Evolutionary conservation across 2,329 filamentous ascomycete species (phyloP).

Genomic region (Podosphaera xanthii): DNA sequence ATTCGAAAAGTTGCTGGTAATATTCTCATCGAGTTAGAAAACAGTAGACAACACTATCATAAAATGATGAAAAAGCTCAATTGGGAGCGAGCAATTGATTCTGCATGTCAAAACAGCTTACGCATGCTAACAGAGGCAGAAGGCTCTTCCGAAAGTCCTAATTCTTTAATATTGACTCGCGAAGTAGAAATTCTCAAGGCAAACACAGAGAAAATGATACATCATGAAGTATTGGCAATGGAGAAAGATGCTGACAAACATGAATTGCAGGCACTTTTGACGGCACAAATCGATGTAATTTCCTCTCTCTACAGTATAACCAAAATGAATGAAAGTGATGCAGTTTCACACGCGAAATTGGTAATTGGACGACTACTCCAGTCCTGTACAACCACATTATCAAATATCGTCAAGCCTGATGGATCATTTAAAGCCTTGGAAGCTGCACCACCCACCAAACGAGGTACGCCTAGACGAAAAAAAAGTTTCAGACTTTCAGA

Average conservation of each 20-base stretch:
- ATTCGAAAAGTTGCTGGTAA: conserved; percentile 79
- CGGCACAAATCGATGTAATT: conserved; percentile 81
- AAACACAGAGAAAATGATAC: conserved; percentile 59
- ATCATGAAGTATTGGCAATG: conserved; percentile 56
- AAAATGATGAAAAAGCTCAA: conserved; percentile 57
- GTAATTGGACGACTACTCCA: conserved; percentile 61
- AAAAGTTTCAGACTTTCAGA: conserved; percentile 20
- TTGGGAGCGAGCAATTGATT: conserved; percentile 76
- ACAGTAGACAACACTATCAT: conserved; percentile 75
- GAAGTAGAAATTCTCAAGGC: conserved; percentile 74
- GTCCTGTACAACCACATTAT: conserved; percentile 48
- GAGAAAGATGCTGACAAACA: conserved; percentile 61
- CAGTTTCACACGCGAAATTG: conserved; percentile 53
- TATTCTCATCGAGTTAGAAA: conserved; percentile 71
- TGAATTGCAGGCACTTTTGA: conserved; percentile 61
- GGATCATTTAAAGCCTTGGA: conserved; percentile 37
- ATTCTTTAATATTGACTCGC: conserved; percentile 48
- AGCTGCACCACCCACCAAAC: conserved; percentile 43
- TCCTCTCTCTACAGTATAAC: conserved; percentile 63
- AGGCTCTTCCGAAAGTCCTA: conserved; percentile 37
- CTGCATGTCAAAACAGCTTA: conserved; percentile 66
- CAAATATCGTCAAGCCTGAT: conserved; percentile 79
- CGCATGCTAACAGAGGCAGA: conserved; percentile 57
- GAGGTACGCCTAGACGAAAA: conserved; percentile 58
- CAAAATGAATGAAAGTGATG: conserved; percentile 62